Evolutionary conservation across 2,329 filamentous ascomycete genomes (phyloP).

Genomic region (Calonectria multiphialidica): DNA sequence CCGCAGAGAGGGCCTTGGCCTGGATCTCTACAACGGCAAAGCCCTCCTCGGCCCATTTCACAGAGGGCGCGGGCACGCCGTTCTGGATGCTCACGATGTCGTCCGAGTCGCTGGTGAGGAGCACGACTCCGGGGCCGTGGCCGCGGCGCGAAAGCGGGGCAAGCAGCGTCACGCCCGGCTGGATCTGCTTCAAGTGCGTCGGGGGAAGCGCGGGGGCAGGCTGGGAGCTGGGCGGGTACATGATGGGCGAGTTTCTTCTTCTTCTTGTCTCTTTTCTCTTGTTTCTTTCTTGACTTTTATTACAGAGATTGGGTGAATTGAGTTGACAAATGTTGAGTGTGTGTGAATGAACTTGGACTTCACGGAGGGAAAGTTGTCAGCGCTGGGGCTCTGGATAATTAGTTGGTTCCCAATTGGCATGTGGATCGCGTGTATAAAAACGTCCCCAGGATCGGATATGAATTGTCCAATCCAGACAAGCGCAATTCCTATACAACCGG

Average conservation of each 20-base stretch:
- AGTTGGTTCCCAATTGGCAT: not conserved
- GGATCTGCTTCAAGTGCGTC: conserved; percentile 28
- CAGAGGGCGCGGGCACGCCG: conserved; percentile 63
- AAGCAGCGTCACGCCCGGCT: conserved; percentile 40
- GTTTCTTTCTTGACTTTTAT: not conserved
- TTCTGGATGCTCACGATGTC: conserved; percentile 37
- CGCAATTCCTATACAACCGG: not conserved
- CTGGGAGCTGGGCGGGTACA: conserved; percentile 44
- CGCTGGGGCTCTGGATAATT: not conserved
- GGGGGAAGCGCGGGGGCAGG: conserved; percentile 42
- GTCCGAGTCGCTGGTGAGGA: conserved; percentile 41
- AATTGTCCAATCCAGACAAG: conserved; percentile 7
- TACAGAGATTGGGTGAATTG: not conserved
- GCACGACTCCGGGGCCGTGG: conserved; percentile 51
- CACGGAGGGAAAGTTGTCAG: not conserved
- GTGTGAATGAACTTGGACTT: not conserved
- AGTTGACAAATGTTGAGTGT: not conserved
- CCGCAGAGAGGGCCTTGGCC: conserved; percentile 33
- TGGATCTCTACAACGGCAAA: conserved; percentile 71
- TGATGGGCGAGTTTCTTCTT: not conserved
- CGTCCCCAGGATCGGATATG: not conserved
- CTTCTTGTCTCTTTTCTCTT: not conserved
- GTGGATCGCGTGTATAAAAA: not conserved
- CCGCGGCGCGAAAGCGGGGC: conserved; percentile 51
- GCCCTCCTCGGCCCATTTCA: conserved; percentile 81